phyloP scores from a whole-genome alignment of 1,139 yeast species.

The Taphrina flavorubra region DNA sequence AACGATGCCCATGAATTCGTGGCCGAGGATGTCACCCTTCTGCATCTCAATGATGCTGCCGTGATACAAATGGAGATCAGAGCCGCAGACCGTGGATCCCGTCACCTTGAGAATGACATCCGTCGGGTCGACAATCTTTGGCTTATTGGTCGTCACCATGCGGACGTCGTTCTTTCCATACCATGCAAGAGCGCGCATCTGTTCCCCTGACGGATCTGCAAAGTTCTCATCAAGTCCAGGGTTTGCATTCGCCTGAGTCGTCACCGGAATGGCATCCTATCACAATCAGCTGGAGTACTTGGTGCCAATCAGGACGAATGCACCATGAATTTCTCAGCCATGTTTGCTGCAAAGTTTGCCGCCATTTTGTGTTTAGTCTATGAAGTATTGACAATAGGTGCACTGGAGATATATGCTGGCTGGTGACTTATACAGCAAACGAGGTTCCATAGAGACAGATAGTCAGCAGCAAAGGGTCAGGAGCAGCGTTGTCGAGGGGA shows the following conservation, averaged over 20 bases:
- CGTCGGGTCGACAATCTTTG: conserved; percentile 52
- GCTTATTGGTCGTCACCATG: conserved; percentile 52
- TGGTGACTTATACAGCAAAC: no score
- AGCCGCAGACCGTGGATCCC: conserved; percentile 59
- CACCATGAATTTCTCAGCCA: conserved; percentile 32
- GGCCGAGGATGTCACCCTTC: conserved; percentile 61
- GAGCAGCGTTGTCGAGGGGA: no score
- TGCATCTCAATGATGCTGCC: conserved; percentile 49
- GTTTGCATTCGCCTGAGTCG: conserved; percentile 30
- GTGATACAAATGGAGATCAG: conserved; percentile 54
- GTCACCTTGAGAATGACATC: conserved; percentile 57
- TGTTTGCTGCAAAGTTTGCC: conserved; percentile 34
- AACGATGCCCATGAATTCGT: conserved; percentile 60
- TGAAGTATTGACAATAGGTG: no score
- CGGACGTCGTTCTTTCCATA: conserved; percentile 40
- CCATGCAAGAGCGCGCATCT: conserved; percentile 43
- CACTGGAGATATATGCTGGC: no score
- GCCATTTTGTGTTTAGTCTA: conserved; percentile 16
- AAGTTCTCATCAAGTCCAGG: conserved; percentile 30
- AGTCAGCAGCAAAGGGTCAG: no score
- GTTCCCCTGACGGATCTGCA: conserved; percentile 35
- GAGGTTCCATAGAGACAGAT: no score
- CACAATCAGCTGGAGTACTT: not conserved
- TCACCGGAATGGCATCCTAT: conserved; percentile 20
- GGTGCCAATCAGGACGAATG: not conserved